These are phyloP conservation scores for Fusarium napiforme DNA, from an alignment of 2,329 filamentous ascomycete species.

Conservation along the genomic window DNA sequence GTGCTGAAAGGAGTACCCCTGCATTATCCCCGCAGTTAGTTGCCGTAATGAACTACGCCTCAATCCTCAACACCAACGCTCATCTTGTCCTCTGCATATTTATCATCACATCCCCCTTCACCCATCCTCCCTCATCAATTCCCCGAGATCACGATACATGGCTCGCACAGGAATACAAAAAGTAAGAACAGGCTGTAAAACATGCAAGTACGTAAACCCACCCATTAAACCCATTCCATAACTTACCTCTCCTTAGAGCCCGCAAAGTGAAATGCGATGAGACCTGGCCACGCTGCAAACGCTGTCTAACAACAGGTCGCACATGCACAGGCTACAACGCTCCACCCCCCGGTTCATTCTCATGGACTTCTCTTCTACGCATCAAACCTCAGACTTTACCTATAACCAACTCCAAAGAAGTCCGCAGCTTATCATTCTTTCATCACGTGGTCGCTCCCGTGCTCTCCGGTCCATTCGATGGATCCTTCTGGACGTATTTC, in stretches of 20 bases:
- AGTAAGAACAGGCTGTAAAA: conserved; percentile 61
- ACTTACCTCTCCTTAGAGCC: conserved; percentile 51
- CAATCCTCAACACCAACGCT: conserved; percentile 4
- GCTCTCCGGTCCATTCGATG: conserved; percentile 50
- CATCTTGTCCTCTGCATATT: background rate
- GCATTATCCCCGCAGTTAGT: background rate
- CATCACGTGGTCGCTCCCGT: conserved; percentile 50
- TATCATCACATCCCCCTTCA: background rate
- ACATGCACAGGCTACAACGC: conserved; percentile 65
- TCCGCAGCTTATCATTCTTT: conserved; percentile 53
- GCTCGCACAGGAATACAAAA: conserved; percentile 45
- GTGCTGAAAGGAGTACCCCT: background rate
- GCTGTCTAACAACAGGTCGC: conserved; percentile 63
- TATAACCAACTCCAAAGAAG: conserved; percentile 41
- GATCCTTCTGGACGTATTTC: conserved; percentile 55
- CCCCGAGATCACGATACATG: background rate
- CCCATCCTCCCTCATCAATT: too few relatives aligned
- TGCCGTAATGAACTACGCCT: background rate
- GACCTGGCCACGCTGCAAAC: conserved; percentile 60
- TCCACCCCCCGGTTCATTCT: conserved; percentile 44
- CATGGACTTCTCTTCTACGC: conserved; percentile 52
- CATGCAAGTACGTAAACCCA: conserved; percentile 61
- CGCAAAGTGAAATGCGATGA: conserved; percentile 70
- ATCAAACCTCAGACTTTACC: conserved; percentile 34
- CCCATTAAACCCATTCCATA: background rate